These are phyloP conservation scores for Suillus lakei DNA, from an alignment of 768 basidiomycete species.

Conservation along the genomic window DNA sequence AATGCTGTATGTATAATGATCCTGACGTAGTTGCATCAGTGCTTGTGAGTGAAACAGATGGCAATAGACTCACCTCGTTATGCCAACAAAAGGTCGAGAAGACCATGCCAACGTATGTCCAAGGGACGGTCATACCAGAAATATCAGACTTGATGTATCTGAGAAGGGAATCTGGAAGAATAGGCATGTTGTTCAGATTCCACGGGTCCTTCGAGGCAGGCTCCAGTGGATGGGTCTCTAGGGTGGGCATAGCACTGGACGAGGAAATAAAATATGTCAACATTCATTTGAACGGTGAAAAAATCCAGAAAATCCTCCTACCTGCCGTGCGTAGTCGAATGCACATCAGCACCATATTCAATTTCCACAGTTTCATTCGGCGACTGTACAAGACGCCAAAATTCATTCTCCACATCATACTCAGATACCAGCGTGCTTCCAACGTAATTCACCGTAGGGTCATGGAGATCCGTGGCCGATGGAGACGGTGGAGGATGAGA, in stretches of 20 bases:
- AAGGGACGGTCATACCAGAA: conserved; percentile 99
- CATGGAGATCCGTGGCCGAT: conserved; percentile 42
- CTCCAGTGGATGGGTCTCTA: conserved; percentile 91
- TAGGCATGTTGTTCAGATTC: conserved; percentile 98
- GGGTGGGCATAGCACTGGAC: conserved; percentile 88
- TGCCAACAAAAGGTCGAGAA: conserved; percentile 99
- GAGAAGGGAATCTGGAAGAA: conserved; percentile 88
- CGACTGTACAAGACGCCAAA: conserved; percentile 95
- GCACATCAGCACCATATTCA: conserved; percentile 99
- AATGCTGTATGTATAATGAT: conserved; percentile 97
- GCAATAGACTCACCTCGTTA: conserved; percentile 72
- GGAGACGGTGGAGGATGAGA: conserved; percentile 62
- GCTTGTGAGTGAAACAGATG: conserved; percentile 19
- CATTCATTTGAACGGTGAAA: conserved; percentile 30
- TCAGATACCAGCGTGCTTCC: conserved; percentile 78
- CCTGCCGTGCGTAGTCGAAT: conserved; percentile 98
- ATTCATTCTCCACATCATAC: conserved; percentile 91
- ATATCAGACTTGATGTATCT: conserved; percentile 99
- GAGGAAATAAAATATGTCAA: conserved; percentile 12
- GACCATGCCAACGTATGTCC: conserved; percentile 99
- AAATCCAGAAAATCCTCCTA: conserved; percentile 41
- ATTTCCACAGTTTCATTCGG: conserved; percentile 92
- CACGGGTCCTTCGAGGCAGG: conserved; percentile 90
- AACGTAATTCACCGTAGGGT: conserved; percentile 58
- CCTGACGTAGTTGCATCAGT: conserved; percentile 50